A percentile compares a stretch with the other conserved stretches of the same genome.
Evolutionary conservation across 108 stramenopile genomes (phyloP).

Genomic region (Fragilaria crotonensis): DNA sequence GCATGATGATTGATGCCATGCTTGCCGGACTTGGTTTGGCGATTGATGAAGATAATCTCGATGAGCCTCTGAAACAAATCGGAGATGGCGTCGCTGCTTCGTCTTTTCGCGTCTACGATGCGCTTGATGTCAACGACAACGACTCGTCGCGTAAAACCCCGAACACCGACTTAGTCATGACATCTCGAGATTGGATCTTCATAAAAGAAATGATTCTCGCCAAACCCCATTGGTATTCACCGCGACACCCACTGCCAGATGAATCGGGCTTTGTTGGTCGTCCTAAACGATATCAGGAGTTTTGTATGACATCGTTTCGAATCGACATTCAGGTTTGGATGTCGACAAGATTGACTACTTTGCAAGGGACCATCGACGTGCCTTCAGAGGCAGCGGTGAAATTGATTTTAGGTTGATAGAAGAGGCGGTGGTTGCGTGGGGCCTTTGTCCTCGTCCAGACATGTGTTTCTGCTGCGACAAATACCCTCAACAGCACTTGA

Average conservation of each 20-base stretch:
- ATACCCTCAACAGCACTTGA: constrained; percentile 34
- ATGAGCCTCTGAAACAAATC: constrained; percentile 71
- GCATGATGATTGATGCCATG: constrained; percentile 69
- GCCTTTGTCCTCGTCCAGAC: constrained; percentile 28
- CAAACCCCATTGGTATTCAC: not conserved
- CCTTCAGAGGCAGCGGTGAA: constrained; percentile 26
- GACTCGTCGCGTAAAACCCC: constrained; percentile 10
- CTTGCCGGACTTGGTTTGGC: constrained; percentile 47
- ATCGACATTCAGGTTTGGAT: constrained; percentile 83
- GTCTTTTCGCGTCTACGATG: constrained; percentile 50
- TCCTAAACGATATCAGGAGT: constrained; percentile 26
- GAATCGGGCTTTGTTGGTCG: constrained; percentile 50
- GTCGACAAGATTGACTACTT: constrained; percentile 96
- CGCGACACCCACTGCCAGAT: constrained; percentile 13
- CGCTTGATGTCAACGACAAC: constrained; percentile 4
- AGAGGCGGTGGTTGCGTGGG: constrained; percentile 67
- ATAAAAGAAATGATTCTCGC: constrained; percentile 78
- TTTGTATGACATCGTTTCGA: constrained; percentile 91
- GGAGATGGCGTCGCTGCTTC: constrained; percentile 59
- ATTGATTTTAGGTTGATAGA: constrained; percentile 47
- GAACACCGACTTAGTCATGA: constrained; percentile 39
- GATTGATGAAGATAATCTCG: constrained; percentile 56
- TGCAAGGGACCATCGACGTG: constrained; percentile 62
- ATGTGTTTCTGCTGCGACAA: constrained; percentile 37
- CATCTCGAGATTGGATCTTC: constrained; percentile 77